Base-by-base conservation (phyloP, 805 yeast species). In the Metschnikowia aberdeeniae region DNA sequence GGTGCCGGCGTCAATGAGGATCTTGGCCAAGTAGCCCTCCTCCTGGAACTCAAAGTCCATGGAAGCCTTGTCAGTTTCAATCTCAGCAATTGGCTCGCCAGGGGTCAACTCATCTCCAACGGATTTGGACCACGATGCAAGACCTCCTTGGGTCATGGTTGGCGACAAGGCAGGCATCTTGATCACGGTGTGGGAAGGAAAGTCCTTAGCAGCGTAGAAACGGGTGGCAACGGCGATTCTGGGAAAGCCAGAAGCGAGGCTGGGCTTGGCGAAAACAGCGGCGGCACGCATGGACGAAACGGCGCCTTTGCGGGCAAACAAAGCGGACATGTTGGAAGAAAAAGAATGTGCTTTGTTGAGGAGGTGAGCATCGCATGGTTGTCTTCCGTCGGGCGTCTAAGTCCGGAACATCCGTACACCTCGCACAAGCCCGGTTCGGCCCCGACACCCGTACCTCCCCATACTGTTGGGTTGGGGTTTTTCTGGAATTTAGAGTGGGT, bases 151-250 rank as follows among this genome's bases (percentile, higher is more conserved):
- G 50, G 97, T 86, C 99, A 93, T 93, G 44, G 99, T 93, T 54
- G 99, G 99, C n/a, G 98, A 92, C 60, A 93, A 75, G 8, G 99
- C 99, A 40, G 99, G 99, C 99, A 93, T 93, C 65, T 84, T 84
- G 59, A 93, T 89, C 61, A 93, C 82, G 49, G 86, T 81, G 70
- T 93, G 97, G 17, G 81, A 68, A 30, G 96, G 96, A 70, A 80
- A 87, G 55, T 71, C 69, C 33, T 66, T 66, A 27, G 75, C 66
- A 22, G 75, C 61, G 59, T 71, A 71, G 47, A 66, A 64, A 57
- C 76, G 61, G 33, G 40, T 24, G 19, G 40, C 40, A n/a, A 36
- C 22, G 29, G 69, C 68, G 58, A 64, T 59, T 51, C 61, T 66
- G 40, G 61, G 52, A 28, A 60, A 51, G 33, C 57, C 42, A 40